These are phyloP conservation scores for Ogataea thermomethanolica DNA, from an alignment of 805 yeast genomes.

Conservation along the genomic window DNA sequence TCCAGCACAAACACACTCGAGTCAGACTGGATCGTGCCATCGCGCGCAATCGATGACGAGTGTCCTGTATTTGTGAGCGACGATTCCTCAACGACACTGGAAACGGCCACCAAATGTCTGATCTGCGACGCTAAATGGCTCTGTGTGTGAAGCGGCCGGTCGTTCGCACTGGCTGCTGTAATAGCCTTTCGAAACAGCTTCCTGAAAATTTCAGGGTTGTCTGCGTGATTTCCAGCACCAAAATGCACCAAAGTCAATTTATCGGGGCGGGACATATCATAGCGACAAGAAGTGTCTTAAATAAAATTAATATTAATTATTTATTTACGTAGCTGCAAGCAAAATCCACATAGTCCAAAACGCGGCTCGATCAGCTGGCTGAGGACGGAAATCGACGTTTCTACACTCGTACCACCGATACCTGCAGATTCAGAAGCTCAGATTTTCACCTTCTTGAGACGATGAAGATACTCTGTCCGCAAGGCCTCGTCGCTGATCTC, in stretches of 20 bases:
- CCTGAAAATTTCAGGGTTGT: not conserved
- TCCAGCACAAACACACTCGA: conserved; percentile 33
- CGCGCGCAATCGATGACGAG: conserved; percentile 42
- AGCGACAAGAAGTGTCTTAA: not conserved
- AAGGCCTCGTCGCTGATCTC: conserved; percentile 28
- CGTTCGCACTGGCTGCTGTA: not conserved
- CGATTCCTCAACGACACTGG: conserved; percentile 31
- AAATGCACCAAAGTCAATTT: conserved; percentile 37
- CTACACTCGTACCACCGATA: too few species aligned
- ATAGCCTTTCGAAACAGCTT: conserved; percentile 2
- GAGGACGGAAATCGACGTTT: too few species aligned
- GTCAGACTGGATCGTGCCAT: conserved; percentile 45
- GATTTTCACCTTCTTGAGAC: conserved; percentile 18
- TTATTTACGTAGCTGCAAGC: not conserved
- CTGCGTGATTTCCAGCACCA: conserved; percentile 48
- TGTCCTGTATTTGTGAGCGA: conserved; percentile 47
- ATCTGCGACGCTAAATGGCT: not conserved
- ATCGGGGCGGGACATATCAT: conserved; percentile 1
- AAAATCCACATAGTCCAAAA: too few species aligned
- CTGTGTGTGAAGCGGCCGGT: not conserved
- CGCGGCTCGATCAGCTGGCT: too few species aligned
- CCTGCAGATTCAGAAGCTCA: not conserved
- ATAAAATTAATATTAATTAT: not conserved
- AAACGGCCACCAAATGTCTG: conserved; percentile 6
- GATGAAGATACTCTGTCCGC: conserved; percentile 15